phyloP scores from a whole-genome alignment of 352 stramenopile genomes.

The Plasmopara halstedii region DNA sequence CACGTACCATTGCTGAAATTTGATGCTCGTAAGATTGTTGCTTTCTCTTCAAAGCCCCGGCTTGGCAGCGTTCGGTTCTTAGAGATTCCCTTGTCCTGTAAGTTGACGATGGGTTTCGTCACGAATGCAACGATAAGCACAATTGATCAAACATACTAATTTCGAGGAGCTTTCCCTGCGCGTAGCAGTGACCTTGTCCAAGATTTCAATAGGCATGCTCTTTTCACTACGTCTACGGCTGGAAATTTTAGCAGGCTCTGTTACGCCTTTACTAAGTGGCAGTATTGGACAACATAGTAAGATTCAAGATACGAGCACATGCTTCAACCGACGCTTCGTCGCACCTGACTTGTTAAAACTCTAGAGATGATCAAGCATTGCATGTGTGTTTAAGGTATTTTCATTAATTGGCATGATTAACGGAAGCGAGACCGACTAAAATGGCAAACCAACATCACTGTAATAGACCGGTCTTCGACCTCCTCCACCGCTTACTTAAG shows the following conservation, averaged over 20 bases:
- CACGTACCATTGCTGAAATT: conserved; percentile 33
- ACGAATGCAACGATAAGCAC: neutral
- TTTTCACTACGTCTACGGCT: neutral
- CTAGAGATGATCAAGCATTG: neutral
- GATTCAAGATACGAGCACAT: too few species aligned
- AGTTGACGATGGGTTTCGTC: neutral
- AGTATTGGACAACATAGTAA: too few species aligned
- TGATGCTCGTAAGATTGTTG: conserved; percentile 10
- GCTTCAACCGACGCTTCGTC: too few species aligned
- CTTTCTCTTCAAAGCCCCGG: conserved; percentile 17
- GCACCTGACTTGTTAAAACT: too few species aligned
- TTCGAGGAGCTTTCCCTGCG: conserved; percentile 58
- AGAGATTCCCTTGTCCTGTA: conserved; percentile 11
- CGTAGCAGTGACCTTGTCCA: conserved; percentile 66
- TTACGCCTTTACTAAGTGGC: too few species aligned
- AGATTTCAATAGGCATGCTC: conserved; percentile 45
- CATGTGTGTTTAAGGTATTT: conserved; percentile 23
- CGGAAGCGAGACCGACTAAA: conserved; percentile 4
- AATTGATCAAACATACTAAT: conserved; percentile 23
- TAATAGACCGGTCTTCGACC: conserved; percentile 1
- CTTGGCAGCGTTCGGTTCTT: conserved; percentile 6
- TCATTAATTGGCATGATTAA: conserved; percentile 26
- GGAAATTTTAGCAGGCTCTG: too few species aligned
- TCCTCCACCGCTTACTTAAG: conserved; percentile 31
- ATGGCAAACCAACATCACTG: too few species aligned